phyloP scores from a whole-genome alignment of 768 basidiomycete genomes.

The Lanmaoa pseudosensibilis region DNA sequence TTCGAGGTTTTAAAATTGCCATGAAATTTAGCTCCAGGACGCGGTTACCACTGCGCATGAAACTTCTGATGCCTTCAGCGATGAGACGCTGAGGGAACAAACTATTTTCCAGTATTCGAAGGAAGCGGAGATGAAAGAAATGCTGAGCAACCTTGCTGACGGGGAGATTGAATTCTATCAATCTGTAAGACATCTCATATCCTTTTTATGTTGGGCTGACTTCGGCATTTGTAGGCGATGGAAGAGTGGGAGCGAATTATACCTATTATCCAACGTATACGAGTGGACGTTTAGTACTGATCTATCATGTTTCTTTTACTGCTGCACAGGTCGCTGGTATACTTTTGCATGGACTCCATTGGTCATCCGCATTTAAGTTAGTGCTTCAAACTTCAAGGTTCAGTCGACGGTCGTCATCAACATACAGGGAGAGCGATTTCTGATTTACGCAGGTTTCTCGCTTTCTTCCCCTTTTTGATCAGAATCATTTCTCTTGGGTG shows the following conservation, averaged over 20 bases:
- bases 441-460: constrained; percentile 5
- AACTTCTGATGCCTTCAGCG: constrained; percentile 94
- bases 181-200: constrained; percentile 49
- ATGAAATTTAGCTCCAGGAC: constrained; percentile 74
- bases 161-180: constrained; percentile 96
- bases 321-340: constrained; percentile 11
- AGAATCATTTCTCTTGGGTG: not conserved
- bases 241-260: constrained; percentile 97
- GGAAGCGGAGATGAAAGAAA: constrained; percentile 95
- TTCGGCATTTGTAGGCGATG: constrained; percentile 61
- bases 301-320: constrained; percentile 19
- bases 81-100: constrained; percentile 92
- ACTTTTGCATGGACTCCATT: constrained; percentile 9
- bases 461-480: constrained; percentile 14
- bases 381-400: constrained; percentile 1
- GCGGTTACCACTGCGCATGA: constrained; percentile 94
- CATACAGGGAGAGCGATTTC: not conserved
- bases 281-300: constrained; percentile 74
- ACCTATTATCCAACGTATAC: constrained; percentile 90
- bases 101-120: constrained; percentile 86
- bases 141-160: constrained; percentile 85
- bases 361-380: constrained; percentile 4
- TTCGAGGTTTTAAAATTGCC: not conserved
- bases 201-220: constrained; percentile 4
- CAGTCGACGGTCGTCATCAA: not conserved